These are phyloP conservation scores for Mortierella sp. DNA, from an alignment of 371 early-diverging fungal species.

Conservation along the genomic window DNA sequence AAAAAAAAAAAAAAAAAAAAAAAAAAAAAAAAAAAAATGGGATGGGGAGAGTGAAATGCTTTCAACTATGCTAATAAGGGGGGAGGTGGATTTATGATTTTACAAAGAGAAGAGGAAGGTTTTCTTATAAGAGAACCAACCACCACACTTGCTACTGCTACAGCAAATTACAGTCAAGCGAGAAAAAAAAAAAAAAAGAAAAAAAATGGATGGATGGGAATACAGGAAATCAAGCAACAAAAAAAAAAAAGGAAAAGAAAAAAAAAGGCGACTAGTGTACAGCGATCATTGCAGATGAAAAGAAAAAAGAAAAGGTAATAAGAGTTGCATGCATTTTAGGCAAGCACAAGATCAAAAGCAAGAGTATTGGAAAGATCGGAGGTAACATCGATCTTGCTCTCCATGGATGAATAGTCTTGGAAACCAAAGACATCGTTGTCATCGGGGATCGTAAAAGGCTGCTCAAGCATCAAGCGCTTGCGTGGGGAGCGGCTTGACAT, in stretches of 20 bases:
- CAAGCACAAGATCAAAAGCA: slow-evolving; percentile 20
- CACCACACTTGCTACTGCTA: not conserved
- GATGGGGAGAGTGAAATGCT: not conserved
- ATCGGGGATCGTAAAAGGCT: slow-evolving; percentile 46
- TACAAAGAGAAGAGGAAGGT: not conserved
- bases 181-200: slow-evolving; percentile 6
- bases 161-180: slow-evolving; percentile 12
- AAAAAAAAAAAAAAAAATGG: not conserved
- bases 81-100: not conserved
- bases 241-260: not conserved
- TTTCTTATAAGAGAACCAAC: not conserved
- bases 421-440: slow-evolving; percentile 23
- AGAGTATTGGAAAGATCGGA: slow-evolving; percentile 31
- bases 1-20: not conserved
- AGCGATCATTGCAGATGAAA: slow-evolving; percentile 2
- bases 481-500: slow-evolving; percentile 51
- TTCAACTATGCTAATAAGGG: not conserved
- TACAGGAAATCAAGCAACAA: not conserved
- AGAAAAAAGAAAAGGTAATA: slow-evolving; percentile 1
- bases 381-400: slow-evolving; percentile 19
- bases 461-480: slow-evolving; percentile 54
- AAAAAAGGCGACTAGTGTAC: not conserved
- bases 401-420: slow-evolving; percentile 39
- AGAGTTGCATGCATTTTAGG: slow-evolving; percentile 1
- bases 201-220: slow-evolving; percentile 8